Percentiles rank a stretch among this genome's conserved stretches.
Conservation (phyloP, 371 early-diverging fungal species). For the Mucor lusitanicus region DNA sequence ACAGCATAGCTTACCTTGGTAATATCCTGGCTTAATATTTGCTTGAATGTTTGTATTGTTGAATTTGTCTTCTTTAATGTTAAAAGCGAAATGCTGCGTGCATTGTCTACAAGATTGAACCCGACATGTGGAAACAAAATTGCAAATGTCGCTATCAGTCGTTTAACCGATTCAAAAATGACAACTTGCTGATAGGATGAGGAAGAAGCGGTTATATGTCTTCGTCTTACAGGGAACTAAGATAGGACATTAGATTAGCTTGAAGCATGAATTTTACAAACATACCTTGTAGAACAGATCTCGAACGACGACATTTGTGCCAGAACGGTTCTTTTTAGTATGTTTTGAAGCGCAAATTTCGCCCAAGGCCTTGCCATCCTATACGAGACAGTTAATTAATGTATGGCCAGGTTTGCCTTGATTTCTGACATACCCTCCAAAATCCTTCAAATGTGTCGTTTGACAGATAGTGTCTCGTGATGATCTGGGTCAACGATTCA, state of each 20-base stretch:
- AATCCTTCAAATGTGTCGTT: slow-evolving; percentile 46
- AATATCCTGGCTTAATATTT: slow-evolving; percentile 34
- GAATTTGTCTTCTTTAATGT: slow-evolving; percentile 38
- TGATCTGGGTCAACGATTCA: slow-evolving; percentile 59
- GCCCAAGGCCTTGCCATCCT: slow-evolving; percentile 51
- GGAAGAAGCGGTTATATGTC: slow-evolving; percentile 10
- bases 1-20: slow-evolving; percentile 23
- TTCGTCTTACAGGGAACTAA: slow-evolving; percentile 66
- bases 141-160: slow-evolving; percentile 50
- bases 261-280: no score
- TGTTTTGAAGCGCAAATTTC: slow-evolving; percentile 34
- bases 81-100: slow-evolving; percentile 40
- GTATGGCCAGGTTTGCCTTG: neutral
- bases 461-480: slow-evolving; percentile 43
- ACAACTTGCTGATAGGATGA: slow-evolving; percentile 30
- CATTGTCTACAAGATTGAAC: slow-evolving; percentile 49
- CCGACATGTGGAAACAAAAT: slow-evolving; percentile 48
- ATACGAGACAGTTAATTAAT: neutral
- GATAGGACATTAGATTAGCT: no score
- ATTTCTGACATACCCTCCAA: slow-evolving; percentile 49
- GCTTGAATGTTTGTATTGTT: slow-evolving; percentile 32
- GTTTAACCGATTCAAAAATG: slow-evolving; percentile 49
- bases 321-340: slow-evolving; percentile 41
- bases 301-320: slow-evolving; percentile 62
- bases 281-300: slow-evolving; percentile 75